Evolutionary conservation across 1,284 basidiomycete genomes (phyloP).

Genomic region (Ustilago lituana): DNA sequence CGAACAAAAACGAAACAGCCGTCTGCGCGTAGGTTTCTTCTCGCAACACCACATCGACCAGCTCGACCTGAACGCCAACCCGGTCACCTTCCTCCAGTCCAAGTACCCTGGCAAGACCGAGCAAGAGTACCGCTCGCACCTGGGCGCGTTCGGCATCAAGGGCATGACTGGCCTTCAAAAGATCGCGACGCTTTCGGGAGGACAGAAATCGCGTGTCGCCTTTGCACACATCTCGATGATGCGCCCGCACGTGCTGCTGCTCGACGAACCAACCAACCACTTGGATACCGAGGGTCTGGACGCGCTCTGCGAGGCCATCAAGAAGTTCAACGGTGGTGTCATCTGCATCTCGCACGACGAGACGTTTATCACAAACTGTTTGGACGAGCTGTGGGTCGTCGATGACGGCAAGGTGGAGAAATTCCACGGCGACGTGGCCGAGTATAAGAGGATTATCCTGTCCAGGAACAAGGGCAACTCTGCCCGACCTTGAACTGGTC

Average conservation of each 20-base stretch:
- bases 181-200: slow-evolving; percentile 75
- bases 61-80: slow-evolving; percentile 82
- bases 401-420: slow-evolving; percentile 83
- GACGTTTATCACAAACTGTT: slow-evolving; percentile 61
- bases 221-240: slow-evolving; percentile 91
- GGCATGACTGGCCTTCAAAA: slow-evolving; percentile 92
- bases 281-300: slow-evolving; percentile 90
- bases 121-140: slow-evolving; percentile 92
- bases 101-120: slow-evolving; percentile 94
- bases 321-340: slow-evolving; percentile 91
- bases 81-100: slow-evolving; percentile 89
- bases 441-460: slow-evolving; percentile 79
- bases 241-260: slow-evolving; percentile 91
- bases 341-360: slow-evolving; percentile 65
- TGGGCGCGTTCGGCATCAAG: slow-evolving; percentile 98
- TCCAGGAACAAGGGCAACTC: slow-evolving; percentile 49
- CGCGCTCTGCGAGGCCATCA: slow-evolving; percentile 87
- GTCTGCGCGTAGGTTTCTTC: slow-evolving; percentile 73
- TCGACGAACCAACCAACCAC: slow-evolving; percentile 99
- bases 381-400: slow-evolving; percentile 74
- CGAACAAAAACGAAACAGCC: slow-evolving; percentile 87
- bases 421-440: slow-evolving; percentile 88
- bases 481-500: not conserved
- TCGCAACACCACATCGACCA: slow-evolving; percentile 95
- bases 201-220: slow-evolving; percentile 95